Evolutionary conservation across 2,329 filamentous ascomycete genomes (phyloP), one percentile per base, ranked within the genome.

Genomic region (Ophiostoma piceae): DNA sequence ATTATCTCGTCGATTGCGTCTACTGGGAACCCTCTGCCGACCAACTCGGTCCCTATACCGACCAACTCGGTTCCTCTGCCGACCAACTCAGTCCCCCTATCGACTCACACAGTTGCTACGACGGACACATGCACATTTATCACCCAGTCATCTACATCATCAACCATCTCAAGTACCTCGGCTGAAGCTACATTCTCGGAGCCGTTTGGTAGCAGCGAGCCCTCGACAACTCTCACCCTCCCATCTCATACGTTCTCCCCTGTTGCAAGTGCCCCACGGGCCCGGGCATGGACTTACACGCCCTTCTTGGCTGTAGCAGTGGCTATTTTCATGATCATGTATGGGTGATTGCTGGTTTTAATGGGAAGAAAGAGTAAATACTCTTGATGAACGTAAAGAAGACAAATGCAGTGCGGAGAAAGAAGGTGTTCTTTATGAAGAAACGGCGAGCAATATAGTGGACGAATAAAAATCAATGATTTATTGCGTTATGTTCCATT

Each of bases 221-320:
- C 62, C 35, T 22, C 62, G 3, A 0, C 37, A 8, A 65, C 62
- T 4, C 35, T 39, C 19, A 6, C 19, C 5, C 12, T n/a, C 19
- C 62, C 62, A 1, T 65, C 62, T n/a, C 62, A 65, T 7, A 65
- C 62, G 26, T 65, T 65, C 35, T 65, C 32, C 8, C 62, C 62
- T 22, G 35, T 65, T 11, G 62, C 62, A 1, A 65, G 62, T 65
- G 62, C 62, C 19, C 62, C 32, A 9, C 62, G 35, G 14, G 19
- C 62, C 35, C 60, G 12, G 7, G 35, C 35, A 14, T n/a, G 4
- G 62, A 41, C 32, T 19, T 22, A 6, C 37, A 60, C 16, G 16
- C 54, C 41, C 8, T 41, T 5, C 8, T 35, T 39, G 12, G 32
- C 62, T 22, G 62, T 65, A 19, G 62, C n/a, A 22, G 62, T 65